Base-by-base conservation (phyloP, 148 eudicot species). In the Heliosperma pusillum region DNA sequence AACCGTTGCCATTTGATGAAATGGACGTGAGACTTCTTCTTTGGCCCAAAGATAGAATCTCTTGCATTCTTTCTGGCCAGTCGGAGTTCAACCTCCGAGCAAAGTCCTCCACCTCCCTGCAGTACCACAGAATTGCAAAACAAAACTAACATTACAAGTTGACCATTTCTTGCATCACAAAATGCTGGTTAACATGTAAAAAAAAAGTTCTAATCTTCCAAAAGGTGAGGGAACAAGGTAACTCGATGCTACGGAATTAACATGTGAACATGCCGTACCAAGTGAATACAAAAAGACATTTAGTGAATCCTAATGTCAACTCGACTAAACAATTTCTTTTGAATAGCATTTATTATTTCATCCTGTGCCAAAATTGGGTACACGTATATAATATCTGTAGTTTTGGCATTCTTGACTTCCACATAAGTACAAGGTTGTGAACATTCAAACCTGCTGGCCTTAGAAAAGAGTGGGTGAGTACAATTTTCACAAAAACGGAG, bases 81-180 rank as follows among this genome's bases (percentile, higher is more conserved):
- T 85, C 91, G 60, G 91, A 83, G 61, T 89, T 89, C 80, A 91
- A 79, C 81, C 97, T 86, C 79, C 93, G 80, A 74, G 93, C 97
- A 86, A 91, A 91, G 80, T 91, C 93, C 79, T 89, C 96, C 17
- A 91, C 96, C 78, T 91, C 96, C 91, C 97, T 91, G 72, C 61
- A 84, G 42, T 27, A 72, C 21, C 13, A 26, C 27, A 62, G 9
- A 56, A 22, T 74, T 42, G 61, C 25, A 74, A 68, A 72, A 55
- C 42, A 56, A 30, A 47, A 11, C 13, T 65, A 42, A 77, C 62
- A 25, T 26, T 20, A 29, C 12, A 22, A 22, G 22, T 58, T 15
- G 9, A 66, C n/a, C 11, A 19, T 62, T 56, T 25, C 17, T 10
- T 17, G 29, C 9, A 17, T 55, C 10, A 11, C 1, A 57, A 7